These are phyloP conservation scores for Cardamine occulta DNA, from an alignment of 345 rosid species.

Conservation along the genomic window DNA sequence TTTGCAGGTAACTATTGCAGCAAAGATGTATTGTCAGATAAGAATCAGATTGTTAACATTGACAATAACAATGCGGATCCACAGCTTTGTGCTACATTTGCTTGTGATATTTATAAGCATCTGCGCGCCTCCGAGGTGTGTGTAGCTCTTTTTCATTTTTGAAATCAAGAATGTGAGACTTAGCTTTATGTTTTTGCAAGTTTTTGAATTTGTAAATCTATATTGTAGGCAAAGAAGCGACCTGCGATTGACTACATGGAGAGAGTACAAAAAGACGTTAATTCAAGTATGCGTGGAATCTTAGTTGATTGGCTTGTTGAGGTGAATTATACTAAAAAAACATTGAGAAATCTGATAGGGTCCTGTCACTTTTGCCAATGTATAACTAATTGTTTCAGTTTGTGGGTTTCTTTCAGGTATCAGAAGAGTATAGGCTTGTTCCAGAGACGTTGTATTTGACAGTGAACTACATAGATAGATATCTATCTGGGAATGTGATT, in stretches of 20 bases:
- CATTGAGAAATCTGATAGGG: not conserved
- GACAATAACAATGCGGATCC: constrained; percentile 67
- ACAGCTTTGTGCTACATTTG: constrained; percentile 75
- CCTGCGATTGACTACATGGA: constrained; percentile 85
- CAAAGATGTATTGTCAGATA: constrained; percentile 55
- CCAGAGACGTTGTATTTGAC: constrained; percentile 88
- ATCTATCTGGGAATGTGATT: constrained; percentile 86
- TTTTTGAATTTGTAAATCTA: constrained; percentile 1
- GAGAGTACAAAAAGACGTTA: constrained; percentile 78
- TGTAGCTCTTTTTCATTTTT: not conserved
- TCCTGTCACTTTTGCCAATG: not conserved
- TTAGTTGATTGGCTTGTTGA: constrained; percentile 96
- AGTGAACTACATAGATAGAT: constrained; percentile 89
- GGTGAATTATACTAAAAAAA: constrained; percentile 47
- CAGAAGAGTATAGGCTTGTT: constrained; percentile 96
- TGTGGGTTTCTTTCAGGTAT: constrained; percentile 52
- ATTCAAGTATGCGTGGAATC: constrained; percentile 82
- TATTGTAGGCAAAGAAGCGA: constrained; percentile 68
- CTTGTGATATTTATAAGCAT: constrained; percentile 64
- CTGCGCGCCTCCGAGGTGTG: constrained; percentile 73
- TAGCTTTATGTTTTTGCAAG: constrained; percentile 1
- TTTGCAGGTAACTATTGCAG: constrained; percentile 64
- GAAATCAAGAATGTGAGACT: not conserved
- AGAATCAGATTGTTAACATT: constrained; percentile 53
- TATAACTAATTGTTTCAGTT: not conserved